Conservation (phyloP, 768 basidiomycete species). For the Amanita pseudoporphyria region DNA sequence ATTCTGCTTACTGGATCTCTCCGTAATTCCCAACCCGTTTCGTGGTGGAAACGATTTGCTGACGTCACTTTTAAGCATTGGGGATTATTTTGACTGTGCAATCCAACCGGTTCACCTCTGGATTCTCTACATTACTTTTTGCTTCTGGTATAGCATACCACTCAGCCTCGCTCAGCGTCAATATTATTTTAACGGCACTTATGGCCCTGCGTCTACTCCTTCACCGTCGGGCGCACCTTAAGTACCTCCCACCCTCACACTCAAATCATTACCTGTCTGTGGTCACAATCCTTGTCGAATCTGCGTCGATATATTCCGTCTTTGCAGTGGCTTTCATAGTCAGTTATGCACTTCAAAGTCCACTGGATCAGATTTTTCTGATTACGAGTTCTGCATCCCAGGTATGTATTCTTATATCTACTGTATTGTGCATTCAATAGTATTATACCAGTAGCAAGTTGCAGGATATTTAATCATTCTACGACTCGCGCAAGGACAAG, state of each 20-base stretch:
- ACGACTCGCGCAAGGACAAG: too few species aligned
- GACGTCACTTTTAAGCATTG: not conserved
- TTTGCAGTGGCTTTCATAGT: slow-evolving; percentile 23
- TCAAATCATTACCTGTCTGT: slow-evolving; percentile 21
- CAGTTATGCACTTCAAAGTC: slow-evolving; percentile 21
- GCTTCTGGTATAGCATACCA: slow-evolving; percentile 21
- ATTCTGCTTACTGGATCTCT: slow-evolving; percentile 22
- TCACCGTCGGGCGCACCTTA: slow-evolving; percentile 18
- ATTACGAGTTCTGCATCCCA: slow-evolving; percentile 1
- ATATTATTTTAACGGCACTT: slow-evolving; percentile 22
- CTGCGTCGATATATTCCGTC: slow-evolving; percentile 24
- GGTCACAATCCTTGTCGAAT: slow-evolving; percentile 25
- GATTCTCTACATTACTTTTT: slow-evolving; percentile 16
- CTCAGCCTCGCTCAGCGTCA: slow-evolving; percentile 21
- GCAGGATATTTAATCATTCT: too few species aligned
- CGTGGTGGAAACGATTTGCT: not conserved
- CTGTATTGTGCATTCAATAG: too few species aligned
- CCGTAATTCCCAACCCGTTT: slow-evolving; percentile 4
- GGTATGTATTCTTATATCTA: too few species aligned
- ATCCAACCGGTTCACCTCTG: slow-evolving; percentile 14
- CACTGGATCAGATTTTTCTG: slow-evolving; percentile 23
- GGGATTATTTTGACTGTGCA: not conserved
- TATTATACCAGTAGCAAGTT: too few species aligned
- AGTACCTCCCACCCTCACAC: slow-evolving; percentile 18
- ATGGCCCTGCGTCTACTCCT: slow-evolving; percentile 19